These are phyloP conservation scores for Prunus mongolica DNA, from an alignment of 306 rosid species.

Conservation along the genomic window DNA sequence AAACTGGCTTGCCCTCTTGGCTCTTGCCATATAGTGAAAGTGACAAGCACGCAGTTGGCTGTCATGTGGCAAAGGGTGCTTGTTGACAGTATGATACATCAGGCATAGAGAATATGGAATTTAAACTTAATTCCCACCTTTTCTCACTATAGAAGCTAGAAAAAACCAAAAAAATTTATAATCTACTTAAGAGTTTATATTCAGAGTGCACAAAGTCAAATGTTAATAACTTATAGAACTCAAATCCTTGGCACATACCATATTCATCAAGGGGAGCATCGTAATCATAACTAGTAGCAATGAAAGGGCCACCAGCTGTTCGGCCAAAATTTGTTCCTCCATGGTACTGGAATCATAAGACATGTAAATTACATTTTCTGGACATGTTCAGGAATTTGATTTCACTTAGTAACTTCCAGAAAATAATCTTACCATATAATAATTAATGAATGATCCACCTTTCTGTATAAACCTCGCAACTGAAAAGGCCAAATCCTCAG, in stretches of 20 bases:
- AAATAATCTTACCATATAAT: slow-evolving; percentile 72
- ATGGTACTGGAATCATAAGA: slow-evolving; percentile 60
- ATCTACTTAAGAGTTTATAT: slow-evolving; percentile 4
- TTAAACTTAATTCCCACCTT: neutral
- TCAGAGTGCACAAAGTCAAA: slow-evolving; percentile 1
- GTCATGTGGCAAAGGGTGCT: neutral
- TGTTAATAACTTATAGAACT: neutral
- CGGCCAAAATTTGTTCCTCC: slow-evolving; percentile 99
- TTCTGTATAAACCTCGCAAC: slow-evolving; percentile 93
- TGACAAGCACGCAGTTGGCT: neutral
- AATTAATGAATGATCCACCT: slow-evolving; percentile 87
- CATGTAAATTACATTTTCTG: slow-evolving; percentile 19
- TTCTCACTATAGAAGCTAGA: neutral
- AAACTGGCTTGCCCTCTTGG: neutral
- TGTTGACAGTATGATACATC: neutral
- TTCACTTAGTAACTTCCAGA: slow-evolving; percentile 8
- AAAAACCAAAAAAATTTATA: neutral
- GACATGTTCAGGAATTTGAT: slow-evolving; percentile 1
- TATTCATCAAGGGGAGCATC: slow-evolving; percentile 98
- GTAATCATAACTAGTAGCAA: slow-evolving; percentile 93
- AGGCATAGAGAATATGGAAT: neutral
- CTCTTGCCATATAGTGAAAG: neutral
- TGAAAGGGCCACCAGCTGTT: slow-evolving; percentile 98
- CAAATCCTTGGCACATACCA: slow-evolving; percentile 43
- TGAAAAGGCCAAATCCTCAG: slow-evolving; percentile 89